Base-by-base conservation (phyloP, 148 eudicot species). In the Chenopodium berlandieri region DNA sequence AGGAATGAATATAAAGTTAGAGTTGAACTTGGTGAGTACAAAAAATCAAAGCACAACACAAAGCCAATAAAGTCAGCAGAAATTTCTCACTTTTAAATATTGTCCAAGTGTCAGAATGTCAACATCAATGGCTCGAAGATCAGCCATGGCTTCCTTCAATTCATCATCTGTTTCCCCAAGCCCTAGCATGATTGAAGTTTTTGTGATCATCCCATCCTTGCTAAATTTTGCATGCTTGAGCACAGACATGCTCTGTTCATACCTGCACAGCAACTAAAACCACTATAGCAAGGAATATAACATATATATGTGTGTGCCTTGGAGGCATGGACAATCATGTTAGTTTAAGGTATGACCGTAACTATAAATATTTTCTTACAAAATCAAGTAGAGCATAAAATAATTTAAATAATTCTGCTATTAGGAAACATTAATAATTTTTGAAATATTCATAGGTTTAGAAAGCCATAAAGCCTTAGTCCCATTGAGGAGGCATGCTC, bases 151-250 rank as follows among this genome's bases (percentile, higher is more conserved):
- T 91, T 91, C 86, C 87, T 89, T 93, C 78, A 92, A 73, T 83
- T 95, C 98, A 63, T 93, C 93, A 80, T 95, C 98, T 76, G 92
- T 87, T 88, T 95, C 98, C 73, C 98, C 98, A 67, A 93, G 98
- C 75, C 98, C 98, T 80, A 95, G 80, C 98, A 95, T 95, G 83
- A 95, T 89, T 9, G 97, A 95, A 48, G 98, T 82, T 88, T 95
- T 95, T 23, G 98, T 93, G 32, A 95, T 90, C 98, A 95, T 92
- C 83, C 97, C 98, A 83, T 89, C 88, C 88, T 93, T 93, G 83
- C 87, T 83, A 44, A 82, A 75, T 85, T 95, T 95, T 68, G 97
- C 98, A 87, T 95, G 93, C 85, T 90, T 91, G 30, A 95, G 88
- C 40, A 95, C 97, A 12, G 92, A 89, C 83, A 95, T 80, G 86